Evolutionary conservation across 768 basidiomycete species (phyloP).

Genomic region (Austroboletus eburneus): DNA sequence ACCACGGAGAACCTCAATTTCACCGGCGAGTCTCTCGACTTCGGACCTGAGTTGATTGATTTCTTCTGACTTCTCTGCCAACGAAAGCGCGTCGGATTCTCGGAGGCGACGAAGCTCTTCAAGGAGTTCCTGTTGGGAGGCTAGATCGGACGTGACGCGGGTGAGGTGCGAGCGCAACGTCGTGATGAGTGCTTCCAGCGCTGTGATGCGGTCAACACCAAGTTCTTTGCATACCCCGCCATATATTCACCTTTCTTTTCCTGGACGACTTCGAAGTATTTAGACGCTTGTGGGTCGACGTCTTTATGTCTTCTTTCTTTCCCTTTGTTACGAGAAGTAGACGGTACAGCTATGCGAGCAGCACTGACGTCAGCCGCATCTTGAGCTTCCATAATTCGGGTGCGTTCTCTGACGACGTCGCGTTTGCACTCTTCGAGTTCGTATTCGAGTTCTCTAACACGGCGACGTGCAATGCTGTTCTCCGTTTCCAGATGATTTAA

Average conservation of each 20-base stretch:
- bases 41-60: slow-evolving; percentile 66
- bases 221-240: background rate
- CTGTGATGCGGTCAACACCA: slow-evolving; percentile 37
- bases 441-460: slow-evolving; percentile 82
- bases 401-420: slow-evolving; percentile 71
- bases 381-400: slow-evolving; percentile 55
- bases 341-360: slow-evolving; percentile 14
- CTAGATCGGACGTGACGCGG: slow-evolving; percentile 73
- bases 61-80: slow-evolving; percentile 61
- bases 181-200: slow-evolving; percentile 73
- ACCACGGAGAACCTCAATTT: slow-evolving; percentile 82
- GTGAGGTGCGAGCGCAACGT: slow-evolving; percentile 72
- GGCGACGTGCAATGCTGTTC: slow-evolving; percentile 73
- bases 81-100: slow-evolving; percentile 54
- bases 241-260: slow-evolving; percentile 77
- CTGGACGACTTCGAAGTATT: slow-evolving; percentile 76
- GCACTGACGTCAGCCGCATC: slow-evolving; percentile 28
- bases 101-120: slow-evolving; percentile 59
- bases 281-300: slow-evolving; percentile 36
- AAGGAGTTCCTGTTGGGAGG: slow-evolving; percentile 70
- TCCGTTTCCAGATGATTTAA: slow-evolving; percentile 75
- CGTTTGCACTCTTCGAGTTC: slow-evolving; percentile 82
- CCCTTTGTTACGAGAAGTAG: slow-evolving; percentile 23
- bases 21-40: slow-evolving; percentile 76
- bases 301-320: slow-evolving; percentile 33